phyloP scores from a whole-genome alignment of 2,329 filamentous ascomycete species.

The Penicillium sumatraense region DNA sequence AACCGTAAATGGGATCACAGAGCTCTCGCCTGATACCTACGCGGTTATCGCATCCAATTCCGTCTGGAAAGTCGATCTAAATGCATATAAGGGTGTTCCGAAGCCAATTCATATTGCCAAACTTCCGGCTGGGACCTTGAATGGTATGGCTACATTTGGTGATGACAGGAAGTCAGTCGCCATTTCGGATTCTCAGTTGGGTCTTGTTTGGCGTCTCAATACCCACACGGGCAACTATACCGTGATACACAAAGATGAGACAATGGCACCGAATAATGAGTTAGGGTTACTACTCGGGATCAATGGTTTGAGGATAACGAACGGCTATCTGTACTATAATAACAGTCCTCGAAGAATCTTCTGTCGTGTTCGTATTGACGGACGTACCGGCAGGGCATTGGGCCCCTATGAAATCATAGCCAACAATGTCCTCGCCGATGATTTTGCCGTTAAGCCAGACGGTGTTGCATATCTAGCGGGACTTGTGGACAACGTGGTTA shows the following conservation, averaged over 20 bases:
- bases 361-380: constrained; percentile 22
- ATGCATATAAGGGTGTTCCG: background rate
- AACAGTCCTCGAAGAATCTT: constrained; percentile 21
- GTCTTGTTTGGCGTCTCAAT: constrained; percentile 20
- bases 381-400: constrained; percentile 14
- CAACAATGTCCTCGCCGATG: constrained; percentile 14
- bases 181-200: constrained; percentile 19
- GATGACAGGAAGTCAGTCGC: constrained; percentile 6
- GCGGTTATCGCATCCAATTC: constrained; percentile 21
- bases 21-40: constrained; percentile 19
- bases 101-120: constrained; percentile 9
- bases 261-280: constrained; percentile 10
- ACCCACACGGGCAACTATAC: constrained; percentile 14
- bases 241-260: constrained; percentile 18
- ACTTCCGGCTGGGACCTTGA: constrained; percentile 18
- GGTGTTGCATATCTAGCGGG: constrained; percentile 22
- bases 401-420: constrained; percentile 20
- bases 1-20: constrained; percentile 18
- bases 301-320: constrained; percentile 17
- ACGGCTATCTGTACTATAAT: constrained; percentile 22
- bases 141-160: constrained; percentile 20
- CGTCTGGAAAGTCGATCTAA: constrained; percentile 21
- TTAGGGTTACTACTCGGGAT: constrained; percentile 13
- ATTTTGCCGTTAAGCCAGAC: constrained; percentile 20
- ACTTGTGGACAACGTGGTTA: constrained; percentile 16